These are phyloP conservation scores for Annulohypoxylon nitens DNA, from an alignment of 495 filamentous ascomycete genomes.

Conservation along the genomic window DNA sequence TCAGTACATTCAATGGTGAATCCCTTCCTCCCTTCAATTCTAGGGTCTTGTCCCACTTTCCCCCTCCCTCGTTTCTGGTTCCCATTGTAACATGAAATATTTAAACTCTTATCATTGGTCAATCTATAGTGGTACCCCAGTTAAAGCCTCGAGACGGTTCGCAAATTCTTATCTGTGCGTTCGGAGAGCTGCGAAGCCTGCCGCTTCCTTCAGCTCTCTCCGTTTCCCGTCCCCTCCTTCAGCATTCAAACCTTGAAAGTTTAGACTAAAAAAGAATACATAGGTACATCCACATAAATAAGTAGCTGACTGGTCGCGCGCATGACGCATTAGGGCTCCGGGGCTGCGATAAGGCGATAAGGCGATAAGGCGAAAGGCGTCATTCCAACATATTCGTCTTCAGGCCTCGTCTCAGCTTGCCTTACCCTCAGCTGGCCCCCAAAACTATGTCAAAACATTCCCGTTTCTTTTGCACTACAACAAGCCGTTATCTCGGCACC, in stretches of 20 bases:
- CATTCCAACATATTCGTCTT: conserved; percentile 21
- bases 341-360: conserved; percentile 48
- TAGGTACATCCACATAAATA: conserved; percentile 1
- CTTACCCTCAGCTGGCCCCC: conserved; percentile 54
- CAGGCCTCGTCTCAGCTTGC: conserved; percentile 42
- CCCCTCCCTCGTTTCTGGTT: conserved; percentile 1
- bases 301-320: conserved; percentile 1
- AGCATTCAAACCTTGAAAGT: not conserved
- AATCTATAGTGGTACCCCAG: conserved; percentile 23
- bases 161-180: conserved; percentile 45
- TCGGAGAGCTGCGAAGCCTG: conserved; percentile 43
- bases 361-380: conserved; percentile 44
- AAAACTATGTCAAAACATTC: conserved; percentile 27
- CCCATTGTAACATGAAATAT: conserved; percentile 28
- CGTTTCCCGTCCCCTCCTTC: not conserved
- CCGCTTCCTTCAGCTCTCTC: conserved; percentile 44
- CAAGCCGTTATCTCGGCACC: conserved; percentile 2
- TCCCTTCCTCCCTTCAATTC: not conserved
- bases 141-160: conserved; percentile 36
- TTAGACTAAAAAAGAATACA: not conserved
- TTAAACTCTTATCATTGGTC: conserved; percentile 22
- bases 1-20: not conserved
- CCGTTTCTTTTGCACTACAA: conserved; percentile 28
- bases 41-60: conserved; percentile 10
- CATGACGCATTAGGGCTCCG: not conserved